Conservation (phyloP, 306 rosid species). For the Malus domestica region DNA sequence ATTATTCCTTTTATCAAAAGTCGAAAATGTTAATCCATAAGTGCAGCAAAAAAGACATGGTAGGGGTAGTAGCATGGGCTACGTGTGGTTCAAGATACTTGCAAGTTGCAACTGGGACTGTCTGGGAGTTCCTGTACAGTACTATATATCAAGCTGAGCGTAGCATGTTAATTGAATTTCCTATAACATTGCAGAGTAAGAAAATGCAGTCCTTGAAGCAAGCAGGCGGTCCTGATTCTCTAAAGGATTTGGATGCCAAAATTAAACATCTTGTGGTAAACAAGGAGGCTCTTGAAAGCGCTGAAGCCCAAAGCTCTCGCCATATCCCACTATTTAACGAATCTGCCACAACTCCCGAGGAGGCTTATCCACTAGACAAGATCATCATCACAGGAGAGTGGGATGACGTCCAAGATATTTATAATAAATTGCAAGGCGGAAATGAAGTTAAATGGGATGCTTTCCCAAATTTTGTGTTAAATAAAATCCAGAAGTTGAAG, state of each 20-base stretch:
- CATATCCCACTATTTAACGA: slow-evolving; percentile 65
- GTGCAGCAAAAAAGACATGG: neutral
- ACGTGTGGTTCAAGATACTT: neutral
- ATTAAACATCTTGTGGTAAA: slow-evolving; percentile 48
- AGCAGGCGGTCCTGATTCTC: slow-evolving; percentile 43
- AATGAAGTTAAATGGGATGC: slow-evolving; percentile 25
- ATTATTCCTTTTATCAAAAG: neutral
- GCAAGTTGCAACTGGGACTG: neutral
- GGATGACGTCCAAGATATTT: slow-evolving; percentile 63
- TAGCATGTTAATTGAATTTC: slow-evolving; percentile 6
- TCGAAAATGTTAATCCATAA: neutral
- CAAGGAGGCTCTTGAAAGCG: slow-evolving; percentile 44
- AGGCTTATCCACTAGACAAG: slow-evolving; percentile 68
- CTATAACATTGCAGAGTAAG: slow-evolving; percentile 37
- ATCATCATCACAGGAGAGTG: slow-evolving; percentile 70
- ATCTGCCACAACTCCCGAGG: slow-evolving; percentile 63
- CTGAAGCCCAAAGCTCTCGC: slow-evolving; percentile 39
- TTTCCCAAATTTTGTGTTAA: slow-evolving; percentile 60
- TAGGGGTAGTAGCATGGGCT: neutral
- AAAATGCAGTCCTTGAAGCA: slow-evolving; percentile 35
- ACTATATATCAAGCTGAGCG: neutral
- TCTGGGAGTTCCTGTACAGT: neutral
- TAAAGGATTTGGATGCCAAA: slow-evolving; percentile 42
- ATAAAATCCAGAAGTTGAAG: slow-evolving; percentile 44
- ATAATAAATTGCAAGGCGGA: slow-evolving; percentile 24